A percentile compares a stretch with the other conserved stretches of the same genome.
Evolutionary conservation across 2,329 filamentous ascomycete species (phyloP).

Genomic region (Pseudocercospora macadamiae): DNA sequence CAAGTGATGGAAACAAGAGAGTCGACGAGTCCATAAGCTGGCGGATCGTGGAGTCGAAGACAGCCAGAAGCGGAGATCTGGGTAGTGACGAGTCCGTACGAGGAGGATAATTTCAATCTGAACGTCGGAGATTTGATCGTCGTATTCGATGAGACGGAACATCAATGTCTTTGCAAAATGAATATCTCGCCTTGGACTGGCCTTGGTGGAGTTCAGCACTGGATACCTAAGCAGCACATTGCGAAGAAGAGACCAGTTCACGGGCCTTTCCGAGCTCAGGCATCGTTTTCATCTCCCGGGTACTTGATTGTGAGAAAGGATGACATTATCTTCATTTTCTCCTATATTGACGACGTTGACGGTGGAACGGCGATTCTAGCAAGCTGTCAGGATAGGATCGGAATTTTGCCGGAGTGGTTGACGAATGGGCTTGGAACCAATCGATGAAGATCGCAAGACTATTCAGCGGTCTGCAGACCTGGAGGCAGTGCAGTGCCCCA

Average conservation of each 20-base stretch:
- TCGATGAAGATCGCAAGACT: background rate
- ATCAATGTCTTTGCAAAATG: background rate
- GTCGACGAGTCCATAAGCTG: too few species aligned
- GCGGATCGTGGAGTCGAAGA: background rate
- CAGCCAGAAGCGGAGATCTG: background rate
- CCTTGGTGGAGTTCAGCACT: background rate
- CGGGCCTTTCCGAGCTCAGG: background rate
- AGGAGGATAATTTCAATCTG: background rate
- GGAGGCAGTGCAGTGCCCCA: too few species aligned
- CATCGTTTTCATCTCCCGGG: background rate
- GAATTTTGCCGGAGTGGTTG: background rate
- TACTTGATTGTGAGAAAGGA: background rate
- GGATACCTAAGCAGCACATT: background rate
- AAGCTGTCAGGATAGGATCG: background rate
- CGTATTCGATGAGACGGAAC: background rate
- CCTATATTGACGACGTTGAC: background rate
- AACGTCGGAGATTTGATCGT: background rate
- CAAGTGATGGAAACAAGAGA: too few species aligned
- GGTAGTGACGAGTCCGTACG: background rate
- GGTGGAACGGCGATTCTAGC: background rate
- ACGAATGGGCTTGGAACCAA: background rate
- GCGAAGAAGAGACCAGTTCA: background rate
- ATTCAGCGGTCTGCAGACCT: too few species aligned
- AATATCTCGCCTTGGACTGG: background rate
- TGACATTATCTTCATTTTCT: background rate